Percentiles rank a stretch among this genome's conserved stretches.
These are phyloP conservation scores for Clohesyomyces aquaticus DNA, from an alignment of 495 filamentous ascomycete species.

Conservation along the genomic window DNA sequence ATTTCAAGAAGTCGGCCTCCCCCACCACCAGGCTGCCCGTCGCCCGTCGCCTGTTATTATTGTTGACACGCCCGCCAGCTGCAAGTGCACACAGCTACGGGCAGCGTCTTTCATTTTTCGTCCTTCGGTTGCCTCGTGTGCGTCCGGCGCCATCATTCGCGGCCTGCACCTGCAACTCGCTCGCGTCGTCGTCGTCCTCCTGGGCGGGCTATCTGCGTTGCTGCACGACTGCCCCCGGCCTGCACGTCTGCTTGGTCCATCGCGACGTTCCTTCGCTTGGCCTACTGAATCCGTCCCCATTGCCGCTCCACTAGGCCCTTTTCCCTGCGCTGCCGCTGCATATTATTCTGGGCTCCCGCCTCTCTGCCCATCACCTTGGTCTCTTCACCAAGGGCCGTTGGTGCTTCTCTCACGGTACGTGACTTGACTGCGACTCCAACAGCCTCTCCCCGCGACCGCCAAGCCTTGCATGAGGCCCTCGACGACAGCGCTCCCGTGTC, in stretches of 20 bases:
- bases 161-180: constrained; percentile 9
- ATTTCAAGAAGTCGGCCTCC: constrained; percentile 13
- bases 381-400: constrained; percentile 33
- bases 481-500: not conserved
- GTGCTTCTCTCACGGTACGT: constrained; percentile 28
- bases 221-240: constrained; percentile 22
- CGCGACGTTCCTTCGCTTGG: constrained; percentile 25
- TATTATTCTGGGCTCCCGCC: constrained; percentile 23
- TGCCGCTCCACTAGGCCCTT: constrained; percentile 23
- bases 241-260: constrained; percentile 32
- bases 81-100: not conserved
- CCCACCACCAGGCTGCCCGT: constrained; percentile 9
- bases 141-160: not conserved
- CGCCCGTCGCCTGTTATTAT: constrained; percentile 7
- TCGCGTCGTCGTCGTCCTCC: not conserved
- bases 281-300: constrained; percentile 9
- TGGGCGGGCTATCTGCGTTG: constrained; percentile 17
- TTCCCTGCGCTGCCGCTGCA: constrained; percentile 35
- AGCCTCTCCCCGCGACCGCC: constrained; percentile 2
- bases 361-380: constrained; percentile 34
- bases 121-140: constrained; percentile 4
- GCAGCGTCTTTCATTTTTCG: constrained; percentile 9
- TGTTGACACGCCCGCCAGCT: constrained; percentile 6
- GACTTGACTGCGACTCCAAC: no score
- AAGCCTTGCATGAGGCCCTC: constrained; percentile 19